Conservation (phyloP, 2,329 filamentous ascomycete genomes). For the Hypoxylon rubiginosum region DNA sequence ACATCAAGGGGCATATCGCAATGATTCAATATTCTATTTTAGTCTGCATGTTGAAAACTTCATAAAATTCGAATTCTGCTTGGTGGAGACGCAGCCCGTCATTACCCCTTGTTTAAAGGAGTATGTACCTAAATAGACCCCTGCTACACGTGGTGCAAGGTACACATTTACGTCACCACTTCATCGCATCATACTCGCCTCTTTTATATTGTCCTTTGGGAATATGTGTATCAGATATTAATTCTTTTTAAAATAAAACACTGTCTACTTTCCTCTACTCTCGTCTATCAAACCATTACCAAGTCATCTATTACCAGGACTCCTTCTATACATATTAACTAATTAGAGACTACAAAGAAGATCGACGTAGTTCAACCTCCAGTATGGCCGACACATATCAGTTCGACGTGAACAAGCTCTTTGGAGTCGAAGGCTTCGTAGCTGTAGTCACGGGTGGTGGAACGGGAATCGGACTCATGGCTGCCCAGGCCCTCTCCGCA, state of each 20-base stretch:
- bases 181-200: background rate
- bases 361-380: constrained; percentile 8
- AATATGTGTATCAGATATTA: background rate
- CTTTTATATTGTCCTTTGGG: constrained; percentile 12
- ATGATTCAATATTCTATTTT: background rate
- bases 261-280: background rate
- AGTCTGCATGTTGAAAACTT: background rate
- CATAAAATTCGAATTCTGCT: constrained; percentile 1
- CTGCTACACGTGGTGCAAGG: constrained; percentile 37
- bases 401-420: constrained; percentile 52
- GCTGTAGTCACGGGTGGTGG: constrained; percentile 66
- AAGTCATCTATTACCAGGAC: background rate
- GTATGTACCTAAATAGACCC: constrained; percentile 11
- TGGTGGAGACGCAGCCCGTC: constrained; percentile 19
- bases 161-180: constrained; percentile 48
- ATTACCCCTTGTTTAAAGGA: background rate
- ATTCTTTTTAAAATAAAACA: background rate
- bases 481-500: constrained; percentile 56
- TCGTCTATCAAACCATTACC: background rate
- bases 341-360: background rate
- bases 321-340: background rate
- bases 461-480: constrained; percentile 75
- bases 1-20: no score
- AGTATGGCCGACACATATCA: constrained; percentile 54
- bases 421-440: constrained; percentile 53